Evolutionary conservation across 441 rosid species (phyloP).

Genomic region (Viola pubescens): DNA sequence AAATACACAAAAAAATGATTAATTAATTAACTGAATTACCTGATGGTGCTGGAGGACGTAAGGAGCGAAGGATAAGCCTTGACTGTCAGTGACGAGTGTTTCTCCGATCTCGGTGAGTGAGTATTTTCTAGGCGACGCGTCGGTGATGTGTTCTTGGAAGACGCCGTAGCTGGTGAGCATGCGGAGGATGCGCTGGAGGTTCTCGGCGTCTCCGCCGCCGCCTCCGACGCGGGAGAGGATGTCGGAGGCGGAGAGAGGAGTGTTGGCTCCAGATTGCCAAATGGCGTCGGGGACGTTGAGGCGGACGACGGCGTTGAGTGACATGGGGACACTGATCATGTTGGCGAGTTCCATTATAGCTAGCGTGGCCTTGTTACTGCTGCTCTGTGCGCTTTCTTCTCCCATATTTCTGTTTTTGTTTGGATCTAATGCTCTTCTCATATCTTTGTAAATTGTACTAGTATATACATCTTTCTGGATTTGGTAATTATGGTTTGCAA

Average conservation of each 20-base stretch:
- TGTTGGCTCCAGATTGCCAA: conserved; percentile 69
- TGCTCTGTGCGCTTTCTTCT: conserved; percentile 36
- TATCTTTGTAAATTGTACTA: too few species aligned
- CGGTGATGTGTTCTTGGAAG: conserved; percentile 44
- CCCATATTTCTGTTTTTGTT: conserved; percentile 24
- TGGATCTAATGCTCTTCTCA: neutral
- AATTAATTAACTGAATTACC: conserved; percentile 18
- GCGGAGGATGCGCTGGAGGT: conserved; percentile 76
- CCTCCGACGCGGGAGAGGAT: conserved; percentile 43
- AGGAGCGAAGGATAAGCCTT: conserved; percentile 63
- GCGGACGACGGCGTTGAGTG: conserved; percentile 61
- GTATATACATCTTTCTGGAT: too few species aligned
- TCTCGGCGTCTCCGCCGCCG: conserved; percentile 41
- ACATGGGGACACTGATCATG: conserved; percentile 93
- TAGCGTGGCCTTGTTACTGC: conserved; percentile 48
- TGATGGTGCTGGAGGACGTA: conserved; percentile 95
- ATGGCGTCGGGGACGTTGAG: conserved; percentile 74
- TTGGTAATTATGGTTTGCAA: too few species aligned
- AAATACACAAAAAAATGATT: neutral
- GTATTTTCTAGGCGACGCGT: conserved; percentile 35
- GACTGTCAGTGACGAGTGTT: conserved; percentile 60
- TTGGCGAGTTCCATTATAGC: conserved; percentile 72
- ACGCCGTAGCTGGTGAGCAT: conserved; percentile 75
- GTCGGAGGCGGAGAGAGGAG: conserved; percentile 64
- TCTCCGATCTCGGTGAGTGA: conserved; percentile 66